phyloP scores from a whole-genome alignment of 2,329 filamentous ascomycete species.

The Claviceps humidiphila region DNA sequence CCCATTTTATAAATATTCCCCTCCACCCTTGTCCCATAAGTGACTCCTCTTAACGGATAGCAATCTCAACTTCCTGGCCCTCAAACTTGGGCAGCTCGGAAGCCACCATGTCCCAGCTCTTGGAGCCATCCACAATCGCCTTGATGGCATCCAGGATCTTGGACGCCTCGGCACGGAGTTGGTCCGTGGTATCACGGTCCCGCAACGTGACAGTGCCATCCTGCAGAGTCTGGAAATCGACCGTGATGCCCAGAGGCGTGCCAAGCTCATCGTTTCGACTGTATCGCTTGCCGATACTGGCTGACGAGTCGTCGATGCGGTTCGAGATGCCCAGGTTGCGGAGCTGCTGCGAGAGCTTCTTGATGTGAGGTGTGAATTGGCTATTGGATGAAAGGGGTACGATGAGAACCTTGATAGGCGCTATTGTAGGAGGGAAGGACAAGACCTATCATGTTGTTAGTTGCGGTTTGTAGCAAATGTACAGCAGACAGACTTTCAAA shows the following conservation, averaged over 20 bases:
- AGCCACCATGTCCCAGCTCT: slow-evolving; percentile 56
- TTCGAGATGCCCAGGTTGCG: slow-evolving; percentile 66
- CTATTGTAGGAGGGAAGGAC: slow-evolving; percentile 49
- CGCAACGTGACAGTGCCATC: slow-evolving; percentile 77
- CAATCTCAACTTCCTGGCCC: slow-evolving; percentile 50
- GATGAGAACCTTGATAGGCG: slow-evolving; percentile 91
- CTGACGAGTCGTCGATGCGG: slow-evolving; percentile 79
- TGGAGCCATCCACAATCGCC: slow-evolving; percentile 33
- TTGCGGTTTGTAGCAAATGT: slow-evolving; percentile 6
- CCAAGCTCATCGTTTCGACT: slow-evolving; percentile 91
- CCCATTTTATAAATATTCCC: background rate
- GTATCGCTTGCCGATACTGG: slow-evolving; percentile 90
- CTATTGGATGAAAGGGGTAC: slow-evolving; percentile 75
- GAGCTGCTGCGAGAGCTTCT: slow-evolving; percentile 60
- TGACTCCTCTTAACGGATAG: slow-evolving; percentile 16
- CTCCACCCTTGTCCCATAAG: background rate
- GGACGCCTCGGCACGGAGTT: slow-evolving; percentile 73
- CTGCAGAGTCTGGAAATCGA: slow-evolving; percentile 91
- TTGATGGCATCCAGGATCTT: slow-evolving; percentile 66
- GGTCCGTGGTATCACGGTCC: slow-evolving; percentile 80
- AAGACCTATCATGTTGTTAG: slow-evolving; percentile 28
- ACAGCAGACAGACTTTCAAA: background rate
- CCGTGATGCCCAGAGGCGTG: slow-evolving; percentile 83
- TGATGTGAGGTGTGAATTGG: slow-evolving; percentile 66
- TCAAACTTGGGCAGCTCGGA: slow-evolving; percentile 74